Conservation (phyloP, 495 filamentous ascomycete species). For the Aspergillus heteromorphus region DNA sequence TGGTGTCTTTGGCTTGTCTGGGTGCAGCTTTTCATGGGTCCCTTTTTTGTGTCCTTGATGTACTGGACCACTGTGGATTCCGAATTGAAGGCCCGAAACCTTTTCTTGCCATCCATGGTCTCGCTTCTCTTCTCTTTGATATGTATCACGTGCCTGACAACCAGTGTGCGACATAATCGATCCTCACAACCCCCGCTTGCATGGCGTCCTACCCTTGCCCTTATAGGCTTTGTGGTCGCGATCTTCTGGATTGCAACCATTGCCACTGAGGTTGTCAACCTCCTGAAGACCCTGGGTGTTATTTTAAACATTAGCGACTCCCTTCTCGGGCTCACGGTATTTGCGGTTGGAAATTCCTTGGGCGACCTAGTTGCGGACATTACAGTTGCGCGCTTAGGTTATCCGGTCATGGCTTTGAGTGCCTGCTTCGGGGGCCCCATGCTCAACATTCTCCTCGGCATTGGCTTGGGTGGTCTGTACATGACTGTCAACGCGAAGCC, state of each 20-base stretch:
- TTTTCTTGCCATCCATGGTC: constrained; percentile 62
- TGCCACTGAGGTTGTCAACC: constrained; percentile 91
- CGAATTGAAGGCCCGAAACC: constrained; percentile 39
- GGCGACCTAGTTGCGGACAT: constrained; percentile 94
- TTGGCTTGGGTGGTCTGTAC: constrained; percentile 81
- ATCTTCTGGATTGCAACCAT: constrained; percentile 97
- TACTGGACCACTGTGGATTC: constrained; percentile 65
- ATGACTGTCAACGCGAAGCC: constrained; percentile 56
- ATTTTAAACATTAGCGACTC: constrained; percentile 93
- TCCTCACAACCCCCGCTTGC: constrained; percentile 47
- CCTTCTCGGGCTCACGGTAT: constrained; percentile 90
- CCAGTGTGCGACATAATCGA: constrained; percentile 48
- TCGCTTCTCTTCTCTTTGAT: constrained; percentile 65
- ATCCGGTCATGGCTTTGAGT: constrained; percentile 90
- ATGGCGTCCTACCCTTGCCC: constrained; percentile 72
- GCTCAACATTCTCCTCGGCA: constrained; percentile 94
- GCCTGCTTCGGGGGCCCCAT: constrained; percentile 97
- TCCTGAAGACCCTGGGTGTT: constrained; percentile 90
- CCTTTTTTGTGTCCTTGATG: constrained; percentile 73
- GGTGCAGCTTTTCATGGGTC: constrained; percentile 81
- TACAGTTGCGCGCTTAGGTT: constrained; percentile 86
- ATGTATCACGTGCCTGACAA: constrained; percentile 55
- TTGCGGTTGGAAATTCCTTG: constrained; percentile 92
- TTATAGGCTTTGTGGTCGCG: constrained; percentile 84
- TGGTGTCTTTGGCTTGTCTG: constrained; percentile 91